phyloP scores from a whole-genome alignment of 2,329 filamentous ascomycete genomes.

The Hypoxylon rubiginosum region DNA sequence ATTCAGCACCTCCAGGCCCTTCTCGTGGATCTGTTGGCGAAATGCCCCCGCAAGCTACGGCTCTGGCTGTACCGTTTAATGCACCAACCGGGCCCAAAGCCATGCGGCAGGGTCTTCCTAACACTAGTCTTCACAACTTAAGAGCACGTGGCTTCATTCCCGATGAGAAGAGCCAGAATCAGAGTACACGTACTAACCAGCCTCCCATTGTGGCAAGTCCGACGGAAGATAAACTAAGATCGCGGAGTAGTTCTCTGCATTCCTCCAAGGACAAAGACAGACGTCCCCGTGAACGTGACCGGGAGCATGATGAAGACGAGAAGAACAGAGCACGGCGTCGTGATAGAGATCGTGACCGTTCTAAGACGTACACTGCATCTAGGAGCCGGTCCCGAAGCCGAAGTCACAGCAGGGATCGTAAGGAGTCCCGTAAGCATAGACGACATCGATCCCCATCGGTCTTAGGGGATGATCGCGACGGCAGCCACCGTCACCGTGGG shows the following conservation, averaged over 20 bases:
- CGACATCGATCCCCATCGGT: slow-evolving; percentile 67
- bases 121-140: slow-evolving; percentile 79
- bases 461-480: slow-evolving; percentile 62
- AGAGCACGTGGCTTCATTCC: slow-evolving; percentile 65
- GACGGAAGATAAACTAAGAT: slow-evolving; percentile 53
- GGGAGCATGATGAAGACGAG: slow-evolving; percentile 52
- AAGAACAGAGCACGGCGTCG: slow-evolving; percentile 45
- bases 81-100: slow-evolving; percentile 95
- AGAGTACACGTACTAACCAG: slow-evolving; percentile 51
- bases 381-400: slow-evolving; percentile 54
- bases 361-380: slow-evolving; percentile 50
- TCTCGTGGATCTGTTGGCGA: slow-evolving; percentile 43
- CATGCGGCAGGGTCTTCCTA: slow-evolving; percentile 89
- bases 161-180: slow-evolving; percentile 55
- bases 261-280: slow-evolving; percentile 55
- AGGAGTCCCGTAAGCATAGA: slow-evolving; percentile 64
- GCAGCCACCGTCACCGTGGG: slow-evolving; percentile 66
- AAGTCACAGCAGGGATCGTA: slow-evolving; percentile 59
- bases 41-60: slow-evolving; percentile 43
- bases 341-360: slow-evolving; percentile 51
- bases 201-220: slow-evolving; percentile 51
- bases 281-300: slow-evolving; percentile 53
- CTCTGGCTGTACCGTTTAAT: slow-evolving; percentile 68
- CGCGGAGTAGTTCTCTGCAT: slow-evolving; percentile 64
- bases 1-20: slow-evolving; percentile 46